phyloP scores from a whole-genome alignment of 352 stramenopile genomes.

The Pelagophyceae sp. region DNA sequence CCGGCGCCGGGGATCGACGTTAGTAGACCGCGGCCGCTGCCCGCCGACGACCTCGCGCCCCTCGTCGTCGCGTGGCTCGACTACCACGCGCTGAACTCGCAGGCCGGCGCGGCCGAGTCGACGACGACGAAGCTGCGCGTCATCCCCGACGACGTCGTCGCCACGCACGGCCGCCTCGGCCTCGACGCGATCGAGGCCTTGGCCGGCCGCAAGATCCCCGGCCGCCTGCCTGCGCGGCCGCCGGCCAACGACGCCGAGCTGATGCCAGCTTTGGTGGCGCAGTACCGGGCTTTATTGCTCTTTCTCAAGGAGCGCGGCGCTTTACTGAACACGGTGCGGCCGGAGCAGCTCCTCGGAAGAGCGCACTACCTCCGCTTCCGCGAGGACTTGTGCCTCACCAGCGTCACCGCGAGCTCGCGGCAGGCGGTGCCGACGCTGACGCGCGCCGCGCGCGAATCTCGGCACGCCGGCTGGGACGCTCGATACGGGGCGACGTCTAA shows the following conservation, averaged over 20 bases:
- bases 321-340: slow-evolving; percentile 70
- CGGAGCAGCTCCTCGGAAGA: slow-evolving; percentile 53
- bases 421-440: slow-evolving; percentile 25
- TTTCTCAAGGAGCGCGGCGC: slow-evolving; percentile 80
- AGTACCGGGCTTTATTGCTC: slow-evolving; percentile 72
- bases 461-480: slow-evolving; percentile 27
- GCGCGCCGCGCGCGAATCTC: slow-evolving; percentile 18
- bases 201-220: slow-evolving; percentile 67
- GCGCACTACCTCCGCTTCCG: slow-evolving; percentile 66
- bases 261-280: slow-evolving; percentile 43
- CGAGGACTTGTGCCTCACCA: no score
- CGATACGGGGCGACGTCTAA: slow-evolving; percentile 37
- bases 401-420: no score
- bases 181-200: slow-evolving; percentile 76
- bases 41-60: slow-evolving; percentile 26
- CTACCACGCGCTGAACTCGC: slow-evolving; percentile 7
- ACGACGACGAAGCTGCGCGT: slow-evolving; percentile 48
- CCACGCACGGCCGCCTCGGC: slow-evolving; percentile 52
- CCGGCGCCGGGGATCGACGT: slow-evolving; percentile 22
- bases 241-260: slow-evolving; percentile 24
- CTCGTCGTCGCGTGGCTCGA: slow-evolving; percentile 35
- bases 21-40: slow-evolving; percentile 14
- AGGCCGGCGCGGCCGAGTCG: slow-evolving; percentile 27
- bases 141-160: slow-evolving; percentile 66
- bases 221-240: slow-evolving; percentile 26